Conservation (phyloP, 768 basidiomycete genomes). For the Pleurotus tuber-regium region DNA sequence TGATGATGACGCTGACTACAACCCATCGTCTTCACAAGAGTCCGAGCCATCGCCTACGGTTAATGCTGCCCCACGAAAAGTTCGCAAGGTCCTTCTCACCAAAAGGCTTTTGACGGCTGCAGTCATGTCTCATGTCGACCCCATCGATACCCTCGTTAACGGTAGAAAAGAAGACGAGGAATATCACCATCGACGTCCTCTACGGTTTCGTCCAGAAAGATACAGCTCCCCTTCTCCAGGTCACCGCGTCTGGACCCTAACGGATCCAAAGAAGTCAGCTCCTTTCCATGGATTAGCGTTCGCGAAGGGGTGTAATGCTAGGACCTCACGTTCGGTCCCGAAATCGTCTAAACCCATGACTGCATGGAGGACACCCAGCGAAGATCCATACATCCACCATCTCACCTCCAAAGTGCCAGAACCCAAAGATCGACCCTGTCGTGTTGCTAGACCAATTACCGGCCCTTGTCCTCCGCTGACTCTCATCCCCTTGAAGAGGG, state of each 20-base stretch:
- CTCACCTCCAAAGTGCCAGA: background rate
- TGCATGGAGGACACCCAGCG: background rate
- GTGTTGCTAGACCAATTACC: background rate
- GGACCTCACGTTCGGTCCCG: background rate
- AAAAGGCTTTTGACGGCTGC: conserved; percentile 3
- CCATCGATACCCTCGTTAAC: conserved; percentile 2
- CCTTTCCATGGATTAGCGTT: background rate
- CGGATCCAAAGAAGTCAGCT: conserved; percentile 3
- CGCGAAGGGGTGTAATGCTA: background rate
- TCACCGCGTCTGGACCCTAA: background rate
- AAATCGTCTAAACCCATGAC: background rate
- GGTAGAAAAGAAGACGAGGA: background rate
- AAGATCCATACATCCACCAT: background rate
- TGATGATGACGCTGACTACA: conserved; percentile 1
- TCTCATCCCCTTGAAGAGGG: background rate
- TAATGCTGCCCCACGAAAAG: background rate
- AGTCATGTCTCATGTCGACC: background rate
- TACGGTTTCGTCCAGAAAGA: background rate
- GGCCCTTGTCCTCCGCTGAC: background rate
- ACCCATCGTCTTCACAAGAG: background rate
- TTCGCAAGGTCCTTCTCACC: background rate
- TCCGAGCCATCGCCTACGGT: background rate
- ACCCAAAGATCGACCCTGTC: background rate
- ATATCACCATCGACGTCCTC: background rate
- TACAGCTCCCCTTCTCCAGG: background rate